Conservation (phyloP, 2,329 filamentous ascomycete genomes). For the Monosporascus sp. region DNA sequence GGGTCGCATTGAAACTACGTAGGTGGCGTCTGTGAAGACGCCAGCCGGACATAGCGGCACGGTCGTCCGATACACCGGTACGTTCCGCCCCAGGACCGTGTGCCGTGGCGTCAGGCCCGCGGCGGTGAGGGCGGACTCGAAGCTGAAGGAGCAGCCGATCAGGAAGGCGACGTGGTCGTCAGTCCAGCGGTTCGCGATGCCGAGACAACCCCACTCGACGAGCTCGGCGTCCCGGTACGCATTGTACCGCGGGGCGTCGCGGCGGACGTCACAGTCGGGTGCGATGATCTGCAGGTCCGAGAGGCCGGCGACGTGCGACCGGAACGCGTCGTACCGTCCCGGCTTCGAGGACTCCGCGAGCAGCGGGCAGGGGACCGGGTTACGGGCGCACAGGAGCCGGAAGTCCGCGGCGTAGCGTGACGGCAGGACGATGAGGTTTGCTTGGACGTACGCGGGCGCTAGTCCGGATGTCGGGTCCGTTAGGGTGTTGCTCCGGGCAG, state of each 20-base stretch:
- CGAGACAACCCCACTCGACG: slow-evolving; percentile 28
- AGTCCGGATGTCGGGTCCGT: slow-evolving; percentile 46
- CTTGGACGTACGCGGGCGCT: slow-evolving; percentile 52
- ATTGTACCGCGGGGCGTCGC: slow-evolving; percentile 52
- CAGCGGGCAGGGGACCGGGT: slow-evolving; percentile 58
- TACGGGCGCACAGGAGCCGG: slow-evolving; percentile 51
- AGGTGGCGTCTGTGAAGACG: slow-evolving; percentile 47
- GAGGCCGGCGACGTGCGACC: slow-evolving; percentile 22
- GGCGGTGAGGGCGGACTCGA: slow-evolving; percentile 49
- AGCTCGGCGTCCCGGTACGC: slow-evolving; percentile 48
- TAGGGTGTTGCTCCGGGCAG: slow-evolving; percentile 34
- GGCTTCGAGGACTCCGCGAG: slow-evolving; percentile 44
- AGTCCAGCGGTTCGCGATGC: slow-evolving; percentile 49
- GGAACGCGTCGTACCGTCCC: slow-evolving; percentile 37
- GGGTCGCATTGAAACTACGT: slow-evolving; percentile 59
- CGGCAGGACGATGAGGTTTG: slow-evolving; percentile 57
- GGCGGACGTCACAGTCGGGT: slow-evolving; percentile 46
- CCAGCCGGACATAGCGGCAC: slow-evolving; percentile 52
- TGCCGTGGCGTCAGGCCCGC: slow-evolving; percentile 50
- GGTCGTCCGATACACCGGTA: slow-evolving; percentile 57
- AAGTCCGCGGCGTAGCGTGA: slow-evolving; percentile 53
- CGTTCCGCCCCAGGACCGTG: slow-evolving; percentile 39
- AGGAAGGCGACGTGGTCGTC: slow-evolving; percentile 55
- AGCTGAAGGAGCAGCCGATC: slow-evolving; percentile 60
- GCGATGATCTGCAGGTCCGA: slow-evolving; percentile 23